Base-by-base conservation (phyloP, 2,329 filamentous ascomycete species). In the Pleomassaria siparia region DNA sequence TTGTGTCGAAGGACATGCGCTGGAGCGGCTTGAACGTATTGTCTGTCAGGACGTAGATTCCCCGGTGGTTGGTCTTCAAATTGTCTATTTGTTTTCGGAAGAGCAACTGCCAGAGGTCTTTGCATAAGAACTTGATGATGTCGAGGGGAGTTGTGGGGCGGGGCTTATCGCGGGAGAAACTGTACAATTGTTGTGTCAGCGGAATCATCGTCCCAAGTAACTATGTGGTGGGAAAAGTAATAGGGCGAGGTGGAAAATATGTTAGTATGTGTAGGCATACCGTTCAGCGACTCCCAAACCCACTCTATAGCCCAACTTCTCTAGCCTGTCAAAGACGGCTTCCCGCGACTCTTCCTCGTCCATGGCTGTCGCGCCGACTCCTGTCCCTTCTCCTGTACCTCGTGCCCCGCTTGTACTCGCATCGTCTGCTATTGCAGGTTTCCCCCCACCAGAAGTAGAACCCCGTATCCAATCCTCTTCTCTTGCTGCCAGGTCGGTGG, bases 61-160 rank as follows among this genome's bases (percentile, higher is more conserved):
- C 94, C 15, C 94, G 80, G 70, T 99, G 94, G 67, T 99, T 99
- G 8, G 94, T 99, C 75, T 99, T 99, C 39, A 99, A 80, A 69
- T 99, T 99, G 73, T 99, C 94, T 65, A 99, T 89, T 71, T 97
- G 95, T 74, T 99, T 99, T 68, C 89, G 82, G 72, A 96, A 99
- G 13, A 96, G 83, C 16, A 97, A 79, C 26, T 85, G 91, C 94
- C 94, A 99, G 36, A 99, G 80, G 71, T 99, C 94, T 76, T 99
- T 99, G 82, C 94, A 99, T 41, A 99, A 79, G 66, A 99, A 97
- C 71, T 99, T 99, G 70, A 99, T 99, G 41, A 91, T 88, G 67
- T 97, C 94, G 33, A 99, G 83, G 3, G 91, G 91, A 61, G 96
- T 91, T 52, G 87, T 89, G 67, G 96, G 95, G 40, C 91, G 88